Evolutionary conservation across 495 filamentous ascomycete genomes (phyloP).

Genomic region (Talaromyces proteolyticus): DNA sequence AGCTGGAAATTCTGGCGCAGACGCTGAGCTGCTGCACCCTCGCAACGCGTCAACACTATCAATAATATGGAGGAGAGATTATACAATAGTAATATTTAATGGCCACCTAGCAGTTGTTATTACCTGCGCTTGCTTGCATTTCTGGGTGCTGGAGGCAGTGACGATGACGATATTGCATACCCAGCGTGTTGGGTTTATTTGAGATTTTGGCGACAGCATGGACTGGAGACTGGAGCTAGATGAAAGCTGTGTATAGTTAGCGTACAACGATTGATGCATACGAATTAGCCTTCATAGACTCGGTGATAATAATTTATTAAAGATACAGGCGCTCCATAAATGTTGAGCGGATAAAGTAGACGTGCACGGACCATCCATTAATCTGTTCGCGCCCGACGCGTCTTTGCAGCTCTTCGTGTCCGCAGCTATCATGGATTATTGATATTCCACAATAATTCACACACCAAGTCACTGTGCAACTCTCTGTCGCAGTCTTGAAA

Average conservation of each 20-base stretch:
- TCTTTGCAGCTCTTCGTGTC: too few species aligned
- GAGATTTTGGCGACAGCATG: not conserved
- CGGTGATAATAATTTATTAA: not conserved
- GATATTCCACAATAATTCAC: too few species aligned
- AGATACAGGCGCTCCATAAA: too few species aligned
- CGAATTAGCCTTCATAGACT: not conserved
- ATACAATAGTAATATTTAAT: too few species aligned
- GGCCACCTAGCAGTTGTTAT: too few species aligned
- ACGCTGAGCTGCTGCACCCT: constrained; percentile 17
- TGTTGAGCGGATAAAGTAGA: not conserved
- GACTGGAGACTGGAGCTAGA: not conserved
- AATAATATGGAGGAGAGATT: too few species aligned
- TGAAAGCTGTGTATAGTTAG: not conserved
- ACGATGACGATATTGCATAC: constrained; percentile 1
- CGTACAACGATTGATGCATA: not conserved
- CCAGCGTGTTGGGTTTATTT: not conserved
- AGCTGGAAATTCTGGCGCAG: constrained; percentile 59
- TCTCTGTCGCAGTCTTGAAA: too few species aligned
- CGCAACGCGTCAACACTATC: too few species aligned
- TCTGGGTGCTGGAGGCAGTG: not conserved
- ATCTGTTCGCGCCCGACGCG: not conserved
- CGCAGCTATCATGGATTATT: not conserved
- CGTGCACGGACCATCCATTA: not conserved
- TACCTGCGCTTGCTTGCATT: not conserved
- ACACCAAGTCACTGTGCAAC: too few species aligned